Conservation (phyloP, 2,329 filamentous ascomycete genomes). For the Phaeosphaeriaceae sp. region DNA sequence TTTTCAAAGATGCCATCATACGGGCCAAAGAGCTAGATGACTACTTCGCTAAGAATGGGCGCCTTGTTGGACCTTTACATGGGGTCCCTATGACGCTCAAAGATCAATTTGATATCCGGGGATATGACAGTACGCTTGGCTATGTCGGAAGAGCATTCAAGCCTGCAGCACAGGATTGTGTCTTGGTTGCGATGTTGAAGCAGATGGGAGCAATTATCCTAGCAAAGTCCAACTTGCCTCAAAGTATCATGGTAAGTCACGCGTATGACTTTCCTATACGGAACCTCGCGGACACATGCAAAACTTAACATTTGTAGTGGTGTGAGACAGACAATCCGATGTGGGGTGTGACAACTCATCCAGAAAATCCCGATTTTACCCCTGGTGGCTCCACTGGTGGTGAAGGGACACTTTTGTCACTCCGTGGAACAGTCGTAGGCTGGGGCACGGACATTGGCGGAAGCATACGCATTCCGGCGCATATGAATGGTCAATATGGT, state of each 20-base stretch:
- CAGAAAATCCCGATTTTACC: constrained; percentile 63
- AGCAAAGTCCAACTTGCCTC: constrained; percentile 63
- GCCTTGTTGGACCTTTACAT: constrained; percentile 56
- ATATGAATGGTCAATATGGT: constrained; percentile 66
- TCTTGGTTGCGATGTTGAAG: constrained; percentile 66
- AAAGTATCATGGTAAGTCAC: constrained; percentile 61
- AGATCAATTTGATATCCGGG: constrained; percentile 59
- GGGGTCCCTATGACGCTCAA: constrained; percentile 59
- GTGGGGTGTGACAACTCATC: constrained; percentile 65
- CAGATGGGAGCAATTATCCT: constrained; percentile 58
- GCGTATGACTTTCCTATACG: background rate
- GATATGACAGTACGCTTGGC: constrained; percentile 61
- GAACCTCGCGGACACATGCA: constrained; percentile 40
- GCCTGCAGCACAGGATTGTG: constrained; percentile 59
- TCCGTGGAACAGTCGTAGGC: constrained; percentile 63
- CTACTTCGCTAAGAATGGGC: constrained; percentile 45
- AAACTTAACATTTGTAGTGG: constrained; percentile 58
- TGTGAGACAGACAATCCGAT: constrained; percentile 70
- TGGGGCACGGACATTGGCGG: constrained; percentile 68
- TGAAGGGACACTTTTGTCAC: constrained; percentile 64
- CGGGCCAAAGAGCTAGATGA: constrained; percentile 53
- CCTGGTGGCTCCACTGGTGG: constrained; percentile 67
- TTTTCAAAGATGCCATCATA: constrained; percentile 54
- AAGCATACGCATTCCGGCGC: constrained; percentile 66
- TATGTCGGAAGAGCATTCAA: constrained; percentile 69